Base-by-base conservation (phyloP, 2,329 filamentous ascomycete genomes). In the Ceratocystis papillata region DNA sequence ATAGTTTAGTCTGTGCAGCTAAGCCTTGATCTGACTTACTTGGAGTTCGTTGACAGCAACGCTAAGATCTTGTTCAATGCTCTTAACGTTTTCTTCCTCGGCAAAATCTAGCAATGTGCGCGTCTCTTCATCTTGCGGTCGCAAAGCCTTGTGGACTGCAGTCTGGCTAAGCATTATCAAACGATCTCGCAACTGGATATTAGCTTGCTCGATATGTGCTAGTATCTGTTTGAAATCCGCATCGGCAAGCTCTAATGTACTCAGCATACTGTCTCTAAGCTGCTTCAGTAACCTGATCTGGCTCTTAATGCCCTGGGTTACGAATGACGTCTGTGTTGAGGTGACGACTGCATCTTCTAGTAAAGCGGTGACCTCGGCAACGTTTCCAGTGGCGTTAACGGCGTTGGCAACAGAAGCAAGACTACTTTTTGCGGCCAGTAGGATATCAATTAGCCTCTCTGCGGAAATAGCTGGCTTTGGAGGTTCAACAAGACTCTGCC, bases 371-470 rank as follows among this genome's bases (percentile, higher is more conserved):
- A 83, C 80, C 22, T 84, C 90, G 57, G 94, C 88, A 66, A 96
- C 86, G 72, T 95, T 88, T 20, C 37, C 60, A 73, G 94, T 92
- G 70, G 91, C 92, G 68, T 89, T 88, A 73, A 89, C 87, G 63
- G 96, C 90, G 68, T 89, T 86, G 53, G 81, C 84, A 74, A 95
- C 91, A 10, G 90, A 90, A 17, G 88, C 89, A 3, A 97, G 82
- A 0, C 92, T 92, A 57, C 90, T 85, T 74, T 96, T 96, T 7
- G 93, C 89, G 37, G 88, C 87, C 50, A 96, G 84, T 45, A 96
- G 87, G 76, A 96, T 86, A 64, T 85, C 83, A 66, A 96, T 89
- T 55, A 97, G 84, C 28, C 84, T 85, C 71, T 96, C 90, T 72
- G 96, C 83, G 3, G 61, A 48, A 28, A 64, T 57, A 33, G 64